Conservation (phyloP, 2,329 filamentous ascomycete genomes). For the Aspergillus bombycis region DNA sequence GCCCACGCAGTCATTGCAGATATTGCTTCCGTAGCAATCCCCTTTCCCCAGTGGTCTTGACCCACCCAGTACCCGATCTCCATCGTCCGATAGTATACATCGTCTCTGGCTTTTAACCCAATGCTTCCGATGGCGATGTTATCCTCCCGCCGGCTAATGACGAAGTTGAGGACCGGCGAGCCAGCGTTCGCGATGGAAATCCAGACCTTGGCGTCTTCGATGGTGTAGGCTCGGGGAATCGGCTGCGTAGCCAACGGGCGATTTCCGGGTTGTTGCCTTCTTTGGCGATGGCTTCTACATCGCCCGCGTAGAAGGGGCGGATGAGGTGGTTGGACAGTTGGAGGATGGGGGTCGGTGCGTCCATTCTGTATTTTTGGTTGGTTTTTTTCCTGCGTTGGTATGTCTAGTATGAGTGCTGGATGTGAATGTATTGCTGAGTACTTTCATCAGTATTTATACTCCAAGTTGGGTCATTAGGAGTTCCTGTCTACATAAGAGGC, state of each 20-base stretch:
- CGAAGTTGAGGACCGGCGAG: neutral
- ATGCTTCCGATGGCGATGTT: constrained; percentile 11
- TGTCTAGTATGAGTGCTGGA: neutral
- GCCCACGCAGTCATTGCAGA: constrained; percentile 6
- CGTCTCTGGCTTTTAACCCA: neutral
- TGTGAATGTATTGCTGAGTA: neutral
- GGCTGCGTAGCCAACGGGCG: constrained; percentile 14
- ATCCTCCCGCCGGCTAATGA: neutral
- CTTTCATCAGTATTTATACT: neutral
- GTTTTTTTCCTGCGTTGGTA: neutral
- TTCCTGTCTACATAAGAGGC: neutral
- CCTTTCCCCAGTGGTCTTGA: constrained; percentile 12
- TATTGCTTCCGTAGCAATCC: constrained; percentile 13
- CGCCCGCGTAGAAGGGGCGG: constrained; percentile 6
- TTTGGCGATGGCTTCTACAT: constrained; percentile 1
- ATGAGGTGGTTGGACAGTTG: neutral
- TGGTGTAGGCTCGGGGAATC: constrained; percentile 12
- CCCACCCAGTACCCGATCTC: constrained; percentile 18
- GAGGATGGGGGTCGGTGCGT: neutral
- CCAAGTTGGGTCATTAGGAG: neutral
- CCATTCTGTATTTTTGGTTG: neutral
- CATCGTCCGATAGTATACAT: constrained; percentile 13
- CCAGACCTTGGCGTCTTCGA: constrained; percentile 5
- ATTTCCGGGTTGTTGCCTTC: constrained; percentile 16
- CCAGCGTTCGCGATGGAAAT: neutral